These are phyloP conservation scores for Ceratocystis harringtonii DNA, from an alignment of 2,329 filamentous ascomycete genomes.

Conservation along the genomic window DNA sequence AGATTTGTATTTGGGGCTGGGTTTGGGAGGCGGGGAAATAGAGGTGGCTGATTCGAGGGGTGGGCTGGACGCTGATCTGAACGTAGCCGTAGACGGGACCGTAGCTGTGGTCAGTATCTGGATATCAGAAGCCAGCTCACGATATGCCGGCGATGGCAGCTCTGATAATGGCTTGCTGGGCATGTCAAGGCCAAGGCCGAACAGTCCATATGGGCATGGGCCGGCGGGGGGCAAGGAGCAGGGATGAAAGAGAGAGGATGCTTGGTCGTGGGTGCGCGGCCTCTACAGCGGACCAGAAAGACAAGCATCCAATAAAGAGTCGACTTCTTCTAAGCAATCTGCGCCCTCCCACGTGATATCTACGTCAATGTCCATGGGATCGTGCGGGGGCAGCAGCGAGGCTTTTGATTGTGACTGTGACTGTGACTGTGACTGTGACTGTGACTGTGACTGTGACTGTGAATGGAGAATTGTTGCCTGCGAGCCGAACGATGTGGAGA, in stretches of 20 bases:
- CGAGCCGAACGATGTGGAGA: slow-evolving; percentile 9
- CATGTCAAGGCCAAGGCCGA: background rate
- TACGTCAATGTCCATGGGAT: slow-evolving; percentile 45
- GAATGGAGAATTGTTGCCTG: slow-evolving; percentile 2
- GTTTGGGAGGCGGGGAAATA: no score
- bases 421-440: slow-evolving; percentile 1
- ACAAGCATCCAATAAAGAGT: slow-evolving; percentile 42
- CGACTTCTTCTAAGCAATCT: slow-evolving; percentile 37
- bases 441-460: background rate
- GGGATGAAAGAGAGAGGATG: background rate
- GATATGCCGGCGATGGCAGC: no score
- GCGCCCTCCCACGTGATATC: slow-evolving; percentile 50
- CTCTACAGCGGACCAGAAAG: slow-evolving; percentile 26
- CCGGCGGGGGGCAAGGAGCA: background rate
- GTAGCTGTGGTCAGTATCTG: no score
- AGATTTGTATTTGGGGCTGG: no score
- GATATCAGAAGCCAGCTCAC: no score
- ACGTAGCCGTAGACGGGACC: no score
- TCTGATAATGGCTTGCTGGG: background rate
- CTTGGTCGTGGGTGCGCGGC: background rate
- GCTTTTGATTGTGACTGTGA: background rate
- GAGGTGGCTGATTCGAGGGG: no score
- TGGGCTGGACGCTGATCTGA: no score
- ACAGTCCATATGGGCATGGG: background rate
- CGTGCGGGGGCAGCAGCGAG: slow-evolving; percentile 23